Percentiles rank a stretch among this genome's conserved stretches.
phyloP scores from a whole-genome alignment of 495 filamentous ascomycete genomes.

The Hypoxylon fragiforme region DNA sequence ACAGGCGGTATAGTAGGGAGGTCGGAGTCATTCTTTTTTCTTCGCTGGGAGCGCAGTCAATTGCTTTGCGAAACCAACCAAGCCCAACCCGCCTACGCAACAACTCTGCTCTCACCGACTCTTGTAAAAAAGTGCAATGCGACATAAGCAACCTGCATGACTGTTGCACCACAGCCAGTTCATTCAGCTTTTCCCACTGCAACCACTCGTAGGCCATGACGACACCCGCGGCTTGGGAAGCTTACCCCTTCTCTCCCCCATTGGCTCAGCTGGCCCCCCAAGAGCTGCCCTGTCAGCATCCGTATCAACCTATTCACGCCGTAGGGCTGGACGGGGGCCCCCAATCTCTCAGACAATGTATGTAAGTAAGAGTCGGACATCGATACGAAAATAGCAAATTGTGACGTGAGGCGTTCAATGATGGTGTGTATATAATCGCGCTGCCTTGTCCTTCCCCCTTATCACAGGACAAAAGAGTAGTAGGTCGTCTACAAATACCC shows the following conservation, averaged over 20 bases:
- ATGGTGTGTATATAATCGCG: slow-evolving; percentile 1
- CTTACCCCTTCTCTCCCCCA: background rate
- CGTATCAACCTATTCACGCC: slow-evolving; percentile 7
- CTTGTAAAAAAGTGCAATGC: too few species aligned
- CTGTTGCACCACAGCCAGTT: slow-evolving; percentile 12
- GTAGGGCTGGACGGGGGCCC: slow-evolving; percentile 23
- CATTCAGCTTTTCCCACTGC: slow-evolving; percentile 15
- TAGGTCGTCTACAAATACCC: too few species aligned
- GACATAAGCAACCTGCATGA: slow-evolving; percentile 28
- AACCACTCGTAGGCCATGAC: slow-evolving; percentile 2
- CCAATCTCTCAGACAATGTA: slow-evolving; percentile 2
- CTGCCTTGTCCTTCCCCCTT: background rate
- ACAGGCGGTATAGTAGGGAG: slow-evolving; percentile 18
- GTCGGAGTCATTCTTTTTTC: too few species aligned
- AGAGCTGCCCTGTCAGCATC: slow-evolving; percentile 12
- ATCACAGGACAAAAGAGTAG: too few species aligned
- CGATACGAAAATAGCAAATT: background rate
- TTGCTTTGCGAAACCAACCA: too few species aligned
- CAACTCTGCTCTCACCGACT: slow-evolving; percentile 27
- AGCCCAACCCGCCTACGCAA: too few species aligned
- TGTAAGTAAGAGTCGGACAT: background rate
- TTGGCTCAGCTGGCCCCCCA: slow-evolving; percentile 20
- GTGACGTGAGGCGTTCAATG: slow-evolving; percentile 15
- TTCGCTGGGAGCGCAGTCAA: too few species aligned
- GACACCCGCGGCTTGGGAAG: slow-evolving; percentile 25